phyloP scores from a whole-genome alignment of 331 rosid species.

The Dryas integrifolia region DNA sequence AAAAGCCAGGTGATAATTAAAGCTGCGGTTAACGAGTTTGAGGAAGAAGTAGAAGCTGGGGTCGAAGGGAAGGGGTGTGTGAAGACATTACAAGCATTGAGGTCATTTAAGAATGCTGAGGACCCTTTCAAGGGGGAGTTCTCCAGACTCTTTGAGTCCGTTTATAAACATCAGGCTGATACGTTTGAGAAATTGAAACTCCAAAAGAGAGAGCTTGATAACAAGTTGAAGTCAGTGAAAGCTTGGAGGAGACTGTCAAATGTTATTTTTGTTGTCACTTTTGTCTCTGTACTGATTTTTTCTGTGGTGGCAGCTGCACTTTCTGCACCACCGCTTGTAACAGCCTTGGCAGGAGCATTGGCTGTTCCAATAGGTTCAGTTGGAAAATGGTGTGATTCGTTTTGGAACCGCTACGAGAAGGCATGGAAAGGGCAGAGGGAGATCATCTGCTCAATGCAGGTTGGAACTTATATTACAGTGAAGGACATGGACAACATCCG shows the following conservation, averaged over 20 bases:
- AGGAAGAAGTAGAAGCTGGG: slow-evolving; percentile 52
- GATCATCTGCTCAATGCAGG: slow-evolving; percentile 61
- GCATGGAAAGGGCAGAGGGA: slow-evolving; percentile 52
- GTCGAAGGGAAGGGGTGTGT: slow-evolving; percentile 40
- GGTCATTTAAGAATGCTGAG: slow-evolving; percentile 61
- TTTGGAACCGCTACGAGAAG: slow-evolving; percentile 57
- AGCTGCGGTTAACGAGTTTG: slow-evolving; percentile 54
- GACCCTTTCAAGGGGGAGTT: slow-evolving; percentile 79
- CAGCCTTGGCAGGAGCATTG: slow-evolving; percentile 69
- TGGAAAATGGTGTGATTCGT: slow-evolving; percentile 84
- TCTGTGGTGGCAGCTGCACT: slow-evolving; percentile 85
- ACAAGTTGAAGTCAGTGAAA: slow-evolving; percentile 60
- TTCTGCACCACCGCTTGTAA: slow-evolving; percentile 72
- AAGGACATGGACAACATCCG: slow-evolving; percentile 58
- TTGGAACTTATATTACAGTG: slow-evolving; percentile 45
- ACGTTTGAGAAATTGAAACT: slow-evolving; percentile 54
- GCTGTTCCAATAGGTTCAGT: slow-evolving; percentile 68
- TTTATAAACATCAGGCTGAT: slow-evolving; percentile 45
- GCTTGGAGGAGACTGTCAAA: slow-evolving; percentile 67
- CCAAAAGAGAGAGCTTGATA: slow-evolving; percentile 66
- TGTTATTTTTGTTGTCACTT: slow-evolving; percentile 62
- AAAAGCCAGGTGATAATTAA: slow-evolving; percentile 57
- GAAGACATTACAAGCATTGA: slow-evolving; percentile 63
- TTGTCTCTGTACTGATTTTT: slow-evolving; percentile 68
- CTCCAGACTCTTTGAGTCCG: slow-evolving; percentile 46